phyloP scores from a whole-genome alignment of 2,329 filamentous ascomycete genomes.

The Trichoderma afroharzianum region DNA sequence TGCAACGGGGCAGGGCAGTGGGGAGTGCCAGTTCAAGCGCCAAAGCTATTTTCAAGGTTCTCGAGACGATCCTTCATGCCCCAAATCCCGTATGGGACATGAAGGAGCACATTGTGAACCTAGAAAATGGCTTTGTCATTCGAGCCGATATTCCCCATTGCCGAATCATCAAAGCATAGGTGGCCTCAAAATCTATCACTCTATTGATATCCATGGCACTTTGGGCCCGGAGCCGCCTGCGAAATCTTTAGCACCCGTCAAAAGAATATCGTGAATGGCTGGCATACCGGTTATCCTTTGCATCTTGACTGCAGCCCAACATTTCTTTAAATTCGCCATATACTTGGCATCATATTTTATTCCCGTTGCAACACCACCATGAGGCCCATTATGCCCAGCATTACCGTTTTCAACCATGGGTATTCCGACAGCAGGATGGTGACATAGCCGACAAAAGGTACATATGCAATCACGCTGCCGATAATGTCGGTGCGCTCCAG shows the following conservation, averaged over 20 bases:
- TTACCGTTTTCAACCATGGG: conserved; percentile 93
- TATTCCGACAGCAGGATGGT: conserved; percentile 94
- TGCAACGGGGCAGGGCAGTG: background rate
- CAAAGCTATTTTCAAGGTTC: background rate
- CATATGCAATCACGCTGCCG: conserved; percentile 85
- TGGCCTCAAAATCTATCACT: background rate
- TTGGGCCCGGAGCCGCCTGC: background rate
- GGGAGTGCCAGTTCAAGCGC: background rate
- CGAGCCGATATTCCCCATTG: background rate
- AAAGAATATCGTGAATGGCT: background rate
- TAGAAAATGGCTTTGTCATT: background rate
- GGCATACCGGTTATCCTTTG: background rate
- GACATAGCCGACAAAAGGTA: conserved; percentile 94
- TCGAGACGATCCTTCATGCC: background rate
- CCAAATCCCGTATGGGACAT: background rate
- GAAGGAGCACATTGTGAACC: background rate
- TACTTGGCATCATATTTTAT: conserved; percentile 38
- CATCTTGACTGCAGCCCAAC: background rate
- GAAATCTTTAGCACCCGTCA: background rate
- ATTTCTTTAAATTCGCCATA: background rate
- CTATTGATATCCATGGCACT: background rate
- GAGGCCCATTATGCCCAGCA: conserved; percentile 92
- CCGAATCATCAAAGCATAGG: background rate
- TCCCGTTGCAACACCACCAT: conserved; percentile 91
- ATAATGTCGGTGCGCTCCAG: conserved; percentile 86